Evolutionary conservation across 345 rosid species (phyloP), one percentile per base, ranked within the genome.

Genomic region (Pistacia vera): DNA sequence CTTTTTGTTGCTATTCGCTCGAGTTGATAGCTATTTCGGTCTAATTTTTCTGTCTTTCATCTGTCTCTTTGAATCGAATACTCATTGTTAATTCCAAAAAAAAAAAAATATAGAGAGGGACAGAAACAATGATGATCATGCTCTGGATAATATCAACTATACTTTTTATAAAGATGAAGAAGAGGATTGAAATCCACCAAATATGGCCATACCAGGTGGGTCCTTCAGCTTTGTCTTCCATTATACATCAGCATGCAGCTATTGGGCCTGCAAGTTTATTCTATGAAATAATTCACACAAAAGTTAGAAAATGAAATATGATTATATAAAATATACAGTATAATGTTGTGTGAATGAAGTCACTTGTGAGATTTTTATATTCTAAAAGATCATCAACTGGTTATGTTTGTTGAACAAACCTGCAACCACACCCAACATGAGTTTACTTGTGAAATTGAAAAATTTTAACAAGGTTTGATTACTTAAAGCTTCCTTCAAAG

Each of bases 341-440:
- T 54, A 41, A 41, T 41, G 46, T 54, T 14, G n/a, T 63, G 13
- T 17, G 28, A 41, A 7, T 36, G 20, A 65, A 65, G 25, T 41
- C 28, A 36, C 13, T 41, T 65, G 11, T 18, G 25, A 41, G 4
- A 14, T 9, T 9, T 16, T 65, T 17, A 38, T 35, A 55, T 35
- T 35, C 3, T 18, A n/a, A 70, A 70, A 36, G 46, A 41, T 41
- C 12, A 36, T 41, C 12, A 36, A 11, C 10, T 38, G 74, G 41
- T 48, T 22, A 11, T 60, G 75, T 59, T 72, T 60, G 75, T 56
- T 60, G 66, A 60, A 60, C 66, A 59, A 46, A 46, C 75, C 58
- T 41, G 55, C 17, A 54, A 54, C 57, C 57, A 41, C 9, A 41
- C 46, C 46, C 46, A 54, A 54, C 18, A 54, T 11, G 18, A 59